Base-by-base conservation (phyloP, 305 asterid species). In the Stenogyne calaminthoides region DNA sequence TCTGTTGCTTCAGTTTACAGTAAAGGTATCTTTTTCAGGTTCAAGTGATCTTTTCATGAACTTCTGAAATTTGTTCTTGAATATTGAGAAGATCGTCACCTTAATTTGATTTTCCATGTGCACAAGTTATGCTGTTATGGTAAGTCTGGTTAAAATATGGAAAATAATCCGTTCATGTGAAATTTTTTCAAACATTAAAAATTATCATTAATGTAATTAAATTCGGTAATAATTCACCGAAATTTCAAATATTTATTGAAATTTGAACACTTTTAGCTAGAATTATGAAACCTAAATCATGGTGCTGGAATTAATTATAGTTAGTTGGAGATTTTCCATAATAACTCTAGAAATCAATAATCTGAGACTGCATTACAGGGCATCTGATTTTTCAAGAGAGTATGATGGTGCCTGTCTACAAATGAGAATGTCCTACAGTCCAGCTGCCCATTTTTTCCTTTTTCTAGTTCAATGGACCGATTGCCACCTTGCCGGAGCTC, bases 401-500 rank as follows among this genome's bases (percentile, higher is more conserved):
- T 90, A 85, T 54, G 98, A 94, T 80, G 98, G 97, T 16, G 97
- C 97, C 4, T 90, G 96, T 77, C 81, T 94, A 22, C 98, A 94
- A 78, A 94, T 94, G 98, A 83, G 98, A 81, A 85, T 94, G 89
- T 89, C 97, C 4, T 91, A 91, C 75, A 89, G 97, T 75, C 97
- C 98, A 4, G 98, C 96, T n/a, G 98, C 98, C 2, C 97, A 87
- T 70, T 76, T 94, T 66, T 84, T 94, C 80, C 96, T 91, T 60
- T 94, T 94, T 78, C 88, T 94, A 25, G 97, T 94, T 42, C 97
- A 91, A 49, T 94, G 98, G 97, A 88, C 97, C 58, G 97, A 91
- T 71, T 91, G 95, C 80, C 80, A 88, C 80, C 95, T 93, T 11
- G 98, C 98, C 0, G 98, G 98, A 47, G 93, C 98, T 67, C 97